These are phyloP conservation scores for Neurospora terricola DNA, from an alignment of 495 filamentous ascomycete genomes.

Conservation along the genomic window DNA sequence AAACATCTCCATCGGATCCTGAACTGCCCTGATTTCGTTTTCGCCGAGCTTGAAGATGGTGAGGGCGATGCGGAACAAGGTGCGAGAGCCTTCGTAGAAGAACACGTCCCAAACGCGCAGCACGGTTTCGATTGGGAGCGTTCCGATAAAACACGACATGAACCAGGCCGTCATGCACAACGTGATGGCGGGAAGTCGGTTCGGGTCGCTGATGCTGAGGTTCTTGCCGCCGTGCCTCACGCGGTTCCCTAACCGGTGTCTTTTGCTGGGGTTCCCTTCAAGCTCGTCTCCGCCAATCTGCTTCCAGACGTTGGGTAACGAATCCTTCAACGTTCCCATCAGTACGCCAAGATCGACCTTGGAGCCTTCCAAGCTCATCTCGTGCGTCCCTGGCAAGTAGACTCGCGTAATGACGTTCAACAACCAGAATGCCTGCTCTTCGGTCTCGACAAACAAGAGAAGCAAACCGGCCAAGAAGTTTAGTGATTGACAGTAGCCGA, in stretches of 20 bases:
- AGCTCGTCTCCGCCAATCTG: conserved; percentile 75
- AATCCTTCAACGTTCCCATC: conserved; percentile 74
- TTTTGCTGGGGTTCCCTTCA: conserved; percentile 39
- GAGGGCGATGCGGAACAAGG: conserved; percentile 86
- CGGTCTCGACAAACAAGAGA: conserved; percentile 76
- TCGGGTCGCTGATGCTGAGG: conserved; percentile 24
- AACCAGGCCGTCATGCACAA: conserved; percentile 96
- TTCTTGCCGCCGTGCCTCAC: conserved; percentile 14
- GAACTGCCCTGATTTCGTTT: conserved; percentile 64
- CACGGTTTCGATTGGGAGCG: conserved; percentile 79
- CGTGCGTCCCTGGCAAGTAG: conserved; percentile 88
- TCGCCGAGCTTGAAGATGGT: conserved; percentile 91
- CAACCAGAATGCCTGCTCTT: conserved; percentile 92
- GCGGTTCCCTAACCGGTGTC: conserved; percentile 25
- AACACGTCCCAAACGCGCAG: conserved; percentile 92
- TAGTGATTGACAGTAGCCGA: conserved; percentile 93
- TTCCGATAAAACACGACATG: conserved; percentile 94
- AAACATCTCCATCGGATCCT: conserved; percentile 92
- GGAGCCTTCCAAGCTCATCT: conserved; percentile 81
- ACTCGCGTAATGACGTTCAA: conserved; percentile 81
- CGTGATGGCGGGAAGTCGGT: conserved; percentile 75
- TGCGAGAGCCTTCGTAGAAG: conserved; percentile 92
- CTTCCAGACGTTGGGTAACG: conserved; percentile 75
- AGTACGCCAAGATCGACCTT: conserved; percentile 93
- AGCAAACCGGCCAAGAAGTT: conserved; percentile 95